Evolutionary conservation across 1,139 yeast species (phyloP).

Genomic region (Taiozyma sp.): DNA sequence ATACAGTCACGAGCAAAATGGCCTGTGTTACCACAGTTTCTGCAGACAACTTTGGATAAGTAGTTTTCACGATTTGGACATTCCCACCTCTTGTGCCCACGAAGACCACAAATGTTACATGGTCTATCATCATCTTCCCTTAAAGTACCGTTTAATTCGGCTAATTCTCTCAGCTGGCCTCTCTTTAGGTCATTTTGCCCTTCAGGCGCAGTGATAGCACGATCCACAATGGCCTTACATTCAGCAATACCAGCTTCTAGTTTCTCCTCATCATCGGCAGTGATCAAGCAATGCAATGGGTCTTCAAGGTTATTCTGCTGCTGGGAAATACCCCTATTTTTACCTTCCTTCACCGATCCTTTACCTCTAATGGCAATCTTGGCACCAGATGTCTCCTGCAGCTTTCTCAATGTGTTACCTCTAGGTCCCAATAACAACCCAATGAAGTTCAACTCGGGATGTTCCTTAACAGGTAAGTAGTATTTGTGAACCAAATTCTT

Average conservation of each 20-base stretch:
- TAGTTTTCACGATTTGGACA: slow-evolving; percentile 54
- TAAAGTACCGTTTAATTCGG: slow-evolving; percentile 89
- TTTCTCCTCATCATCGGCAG: slow-evolving; percentile 78
- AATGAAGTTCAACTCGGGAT: slow-evolving; percentile 90
- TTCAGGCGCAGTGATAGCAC: slow-evolving; percentile 84
- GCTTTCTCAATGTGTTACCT: slow-evolving; percentile 79
- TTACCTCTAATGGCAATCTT: slow-evolving; percentile 84
- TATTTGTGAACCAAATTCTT: slow-evolving; percentile 77
- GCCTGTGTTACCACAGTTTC: slow-evolving; percentile 76
- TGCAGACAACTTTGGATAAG: slow-evolving; percentile 63
- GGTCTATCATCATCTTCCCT: slow-evolving; percentile 75
- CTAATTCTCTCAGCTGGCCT: slow-evolving; percentile 87
- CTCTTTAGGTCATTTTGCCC: slow-evolving; percentile 92
- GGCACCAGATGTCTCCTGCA: slow-evolving; percentile 85
- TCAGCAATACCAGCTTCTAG: slow-evolving; percentile 71
- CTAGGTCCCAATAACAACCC: slow-evolving; percentile 94
- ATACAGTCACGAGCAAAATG: slow-evolving; percentile 89
- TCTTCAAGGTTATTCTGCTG: slow-evolving; percentile 55
- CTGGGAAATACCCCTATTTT: slow-evolving; percentile 38
- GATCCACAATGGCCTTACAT: slow-evolving; percentile 73
- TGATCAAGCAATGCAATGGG: slow-evolving; percentile 83
- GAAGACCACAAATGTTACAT: slow-evolving; percentile 52
- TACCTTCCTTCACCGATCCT: slow-evolving; percentile 95
- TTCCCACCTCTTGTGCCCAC: slow-evolving; percentile 58
- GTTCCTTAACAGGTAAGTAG: slow-evolving; percentile 79